A percentile compares a stretch with the other conserved stretches of the same genome.
These are phyloP conservation scores for Solanum hybrid DNA, from an alignment of 305 asterid genomes.

Conservation along the genomic window DNA sequence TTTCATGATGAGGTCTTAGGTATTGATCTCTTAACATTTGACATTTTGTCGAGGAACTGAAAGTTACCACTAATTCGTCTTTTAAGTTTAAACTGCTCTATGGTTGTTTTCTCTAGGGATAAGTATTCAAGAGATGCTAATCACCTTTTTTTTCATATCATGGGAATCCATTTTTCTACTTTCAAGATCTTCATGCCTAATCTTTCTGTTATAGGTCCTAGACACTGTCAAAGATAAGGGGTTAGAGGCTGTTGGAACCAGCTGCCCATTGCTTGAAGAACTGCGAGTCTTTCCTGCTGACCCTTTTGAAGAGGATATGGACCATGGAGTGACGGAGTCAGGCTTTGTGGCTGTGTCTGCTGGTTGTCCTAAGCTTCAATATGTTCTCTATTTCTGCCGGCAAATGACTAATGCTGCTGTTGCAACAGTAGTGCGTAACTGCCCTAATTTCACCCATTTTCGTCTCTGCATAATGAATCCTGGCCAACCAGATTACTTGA, in stretches of 20 bases:
- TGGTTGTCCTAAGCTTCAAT: conserved; percentile 75
- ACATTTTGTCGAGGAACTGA: neutral
- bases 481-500: conserved; percentile 56
- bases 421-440: conserved; percentile 47
- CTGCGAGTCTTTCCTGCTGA: conserved; percentile 71
- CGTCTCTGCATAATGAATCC: conserved; percentile 92
- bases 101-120: neutral
- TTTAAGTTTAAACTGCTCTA: neutral
- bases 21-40: neutral
- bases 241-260: conserved; percentile 57
- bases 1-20: neutral
- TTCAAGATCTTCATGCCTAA: neutral
- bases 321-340: conserved; percentile 58
- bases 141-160: neutral
- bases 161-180: neutral
- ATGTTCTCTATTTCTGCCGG: conserved; percentile 79
- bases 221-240: conserved; percentile 83
- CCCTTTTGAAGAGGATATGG: conserved; percentile 46
- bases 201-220: conserved; percentile 35
- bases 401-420: conserved; percentile 92
- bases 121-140: neutral
- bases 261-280: conserved; percentile 76
- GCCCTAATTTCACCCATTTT: conserved; percentile 80
- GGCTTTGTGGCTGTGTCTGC: conserved; percentile 78
- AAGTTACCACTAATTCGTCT: neutral